Base-by-base conservation (phyloP, 345 rosid species). In the Zanthoxylum bungeanum region DNA sequence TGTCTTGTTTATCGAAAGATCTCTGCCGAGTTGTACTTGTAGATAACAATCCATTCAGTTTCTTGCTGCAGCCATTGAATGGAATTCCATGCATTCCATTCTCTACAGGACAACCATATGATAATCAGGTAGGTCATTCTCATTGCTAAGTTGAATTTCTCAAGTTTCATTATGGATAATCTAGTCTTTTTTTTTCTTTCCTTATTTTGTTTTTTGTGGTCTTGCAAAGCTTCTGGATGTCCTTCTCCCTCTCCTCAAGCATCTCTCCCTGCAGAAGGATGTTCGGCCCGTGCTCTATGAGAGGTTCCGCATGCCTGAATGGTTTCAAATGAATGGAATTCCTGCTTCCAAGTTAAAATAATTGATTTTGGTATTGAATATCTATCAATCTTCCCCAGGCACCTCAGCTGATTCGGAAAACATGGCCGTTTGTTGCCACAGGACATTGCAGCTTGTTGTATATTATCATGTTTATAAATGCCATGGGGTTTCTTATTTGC, bases 291-390 rank as follows among this genome's bases (percentile, higher is more conserved):
- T 69, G 49, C 96, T 96, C 24, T 79, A 84, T 28, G 95, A 91
- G 33, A 86, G 89, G 62, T 96, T 89, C 77, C 91, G 55, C 78
- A 91, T 96, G 98, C 93, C 89, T 0, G 95, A 93, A 75, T 96
- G 98, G 99, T 96, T 96, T 82, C 93, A 86, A 82, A 91, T 85
- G 80, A 94, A 89, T 65, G 98, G 98, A 59, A 93, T 96, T 72
- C 95, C 96, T 37, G 81, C 92, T 10, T 77, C 93, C 76, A 27
- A 16, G 22, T 55, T 75, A 55, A 25, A 44, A 19, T 24, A 57
- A 25, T 9, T 22, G 72, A 59, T 64, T 42, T 44, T 17, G 12
- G n/a, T 24, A 9, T 30, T 17, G 28, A 14, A 55, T 51, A 27
- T 27, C 63, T n/a, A 21, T 27, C 27, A 51, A 60, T 68, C 56